Evolutionary conservation across 768 basidiomycete species (phyloP).

Genomic region (Lepiota subincarnata): DNA sequence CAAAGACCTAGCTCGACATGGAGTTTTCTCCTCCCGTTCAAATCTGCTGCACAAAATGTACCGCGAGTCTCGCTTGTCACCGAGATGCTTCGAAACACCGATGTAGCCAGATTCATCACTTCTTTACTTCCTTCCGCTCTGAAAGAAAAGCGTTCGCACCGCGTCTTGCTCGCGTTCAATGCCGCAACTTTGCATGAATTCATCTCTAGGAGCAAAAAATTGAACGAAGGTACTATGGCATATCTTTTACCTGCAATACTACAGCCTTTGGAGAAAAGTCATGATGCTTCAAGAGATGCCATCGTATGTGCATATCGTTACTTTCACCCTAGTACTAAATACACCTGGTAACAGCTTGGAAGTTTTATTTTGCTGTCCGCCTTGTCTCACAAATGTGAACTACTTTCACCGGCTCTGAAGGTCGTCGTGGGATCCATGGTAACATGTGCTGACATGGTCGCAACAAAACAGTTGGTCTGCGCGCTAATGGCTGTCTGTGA

Average conservation of each 20-base stretch:
- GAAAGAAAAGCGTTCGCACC: slow-evolving; percentile 51
- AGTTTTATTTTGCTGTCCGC: slow-evolving; percentile 70
- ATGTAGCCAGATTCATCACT: slow-evolving; percentile 69
- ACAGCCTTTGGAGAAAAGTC: slow-evolving; percentile 46
- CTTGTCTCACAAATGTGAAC: slow-evolving; percentile 59
- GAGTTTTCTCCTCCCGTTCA: slow-evolving; percentile 70
- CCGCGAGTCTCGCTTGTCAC: slow-evolving; percentile 68
- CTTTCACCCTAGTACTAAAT: neutral
- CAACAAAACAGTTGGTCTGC: slow-evolving; percentile 57
- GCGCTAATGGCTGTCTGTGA: slow-evolving; percentile 63
- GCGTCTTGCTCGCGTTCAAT: slow-evolving; percentile 78
- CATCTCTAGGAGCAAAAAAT: slow-evolving; percentile 49
- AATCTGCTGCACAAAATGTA: slow-evolving; percentile 73
- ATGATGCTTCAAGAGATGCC: slow-evolving; percentile 43
- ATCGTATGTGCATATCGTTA: slow-evolving; percentile 37
- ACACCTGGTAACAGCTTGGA: slow-evolving; percentile 46
- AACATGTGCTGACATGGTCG: slow-evolving; percentile 42
- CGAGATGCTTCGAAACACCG: slow-evolving; percentile 68
- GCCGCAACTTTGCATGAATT: slow-evolving; percentile 77
- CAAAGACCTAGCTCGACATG: slow-evolving; percentile 57
- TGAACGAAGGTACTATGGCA: slow-evolving; percentile 66
- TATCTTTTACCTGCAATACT: slow-evolving; percentile 62
- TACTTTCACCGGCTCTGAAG: slow-evolving; percentile 57
- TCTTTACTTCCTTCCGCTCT: slow-evolving; percentile 58
- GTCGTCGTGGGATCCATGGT: slow-evolving; percentile 54